A percentile compares a stretch with the other conserved stretches of the same genome.
Evolutionary conservation across 805 yeast genomes (phyloP).

Genomic region (Vanderwaltozyma tropicalis): DNA sequence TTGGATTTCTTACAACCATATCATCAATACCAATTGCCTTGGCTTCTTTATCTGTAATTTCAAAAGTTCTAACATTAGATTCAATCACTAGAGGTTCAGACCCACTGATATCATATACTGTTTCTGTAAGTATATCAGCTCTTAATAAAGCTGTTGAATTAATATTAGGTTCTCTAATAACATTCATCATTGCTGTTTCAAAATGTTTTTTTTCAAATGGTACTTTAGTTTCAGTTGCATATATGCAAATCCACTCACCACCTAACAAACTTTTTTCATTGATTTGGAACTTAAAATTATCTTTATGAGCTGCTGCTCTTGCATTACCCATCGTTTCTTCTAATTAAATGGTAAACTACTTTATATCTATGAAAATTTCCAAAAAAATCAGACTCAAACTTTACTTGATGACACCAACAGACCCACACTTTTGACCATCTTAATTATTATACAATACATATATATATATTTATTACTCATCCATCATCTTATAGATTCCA

Average conservation of each 20-base stretch:
- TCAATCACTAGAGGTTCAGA: background rate
- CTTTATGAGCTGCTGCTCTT: slow-evolving; percentile 5
- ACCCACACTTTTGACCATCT: too few species aligned
- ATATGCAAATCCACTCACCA: slow-evolving; percentile 21
- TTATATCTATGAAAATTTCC: too few species aligned
- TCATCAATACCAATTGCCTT: slow-evolving; percentile 32
- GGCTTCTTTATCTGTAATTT: slow-evolving; percentile 16
- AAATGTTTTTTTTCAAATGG: slow-evolving; percentile 39
- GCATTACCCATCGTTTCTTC: background rate
- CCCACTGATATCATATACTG: slow-evolving; percentile 27
- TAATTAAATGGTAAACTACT: background rate
- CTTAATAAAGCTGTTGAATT: slow-evolving; percentile 85
- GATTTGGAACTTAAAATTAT: slow-evolving; percentile 12
- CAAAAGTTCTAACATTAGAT: slow-evolving; percentile 1
- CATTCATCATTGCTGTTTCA: slow-evolving; percentile 65
- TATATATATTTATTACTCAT: too few species aligned
- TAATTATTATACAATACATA: too few species aligned
- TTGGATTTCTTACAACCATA: slow-evolving; percentile 29
- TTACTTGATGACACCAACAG: too few species aligned
- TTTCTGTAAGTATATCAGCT: slow-evolving; percentile 65
- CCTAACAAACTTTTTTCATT: slow-evolving; percentile 20
- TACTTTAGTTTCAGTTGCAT: slow-evolving; percentile 14
- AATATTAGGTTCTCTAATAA: slow-evolving; percentile 76
- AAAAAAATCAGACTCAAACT: too few species aligned
- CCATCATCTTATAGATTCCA: too few species aligned